These are phyloP conservation scores for Lepraria neglecta DNA, from an alignment of 495 filamentous ascomycete genomes.

Conservation along the genomic window DNA sequence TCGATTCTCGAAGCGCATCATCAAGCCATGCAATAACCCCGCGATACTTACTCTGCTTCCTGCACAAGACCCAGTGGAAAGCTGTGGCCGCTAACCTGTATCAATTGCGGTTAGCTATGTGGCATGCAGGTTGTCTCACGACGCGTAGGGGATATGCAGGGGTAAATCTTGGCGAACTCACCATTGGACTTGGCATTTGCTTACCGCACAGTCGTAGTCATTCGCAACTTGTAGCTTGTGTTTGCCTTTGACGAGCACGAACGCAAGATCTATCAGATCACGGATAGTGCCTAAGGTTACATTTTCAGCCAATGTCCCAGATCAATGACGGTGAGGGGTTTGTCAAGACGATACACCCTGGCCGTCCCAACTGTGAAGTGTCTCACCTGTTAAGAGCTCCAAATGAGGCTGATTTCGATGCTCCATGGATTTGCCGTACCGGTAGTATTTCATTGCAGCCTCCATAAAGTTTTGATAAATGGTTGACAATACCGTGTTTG, in stretches of 20 bases:
- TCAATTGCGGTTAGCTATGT: conserved; percentile 13
- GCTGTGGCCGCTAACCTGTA: conserved; percentile 57
- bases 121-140: not conserved
- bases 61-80: conserved; percentile 55
- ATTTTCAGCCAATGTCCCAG: not conserved
- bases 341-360: not conserved
- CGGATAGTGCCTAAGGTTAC: conserved; percentile 53
- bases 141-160: conserved; percentile 8
- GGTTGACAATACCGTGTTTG: conserved; percentile 60
- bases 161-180: conserved; percentile 31
- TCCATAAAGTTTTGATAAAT: conserved; percentile 68
- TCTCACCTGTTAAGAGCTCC: conserved; percentile 55
- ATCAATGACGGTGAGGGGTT: no score
- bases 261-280: conserved; percentile 59
- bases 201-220: conserved; percentile 52
- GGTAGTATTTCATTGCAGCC: conserved; percentile 76
- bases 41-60: conserved; percentile 63
- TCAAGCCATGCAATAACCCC: conserved; percentile 59
- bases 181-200: conserved; percentile 63
- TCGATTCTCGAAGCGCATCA: conserved; percentile 18
- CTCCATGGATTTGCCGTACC: conserved; percentile 61
- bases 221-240: conserved; percentile 40
- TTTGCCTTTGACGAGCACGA: conserved; percentile 56
- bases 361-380: not conserved
- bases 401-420: conserved; percentile 46